These are phyloP conservation scores for Beauveria bassiana DNA, from an alignment of 2,329 filamentous ascomycete species.

Conservation along the genomic window DNA sequence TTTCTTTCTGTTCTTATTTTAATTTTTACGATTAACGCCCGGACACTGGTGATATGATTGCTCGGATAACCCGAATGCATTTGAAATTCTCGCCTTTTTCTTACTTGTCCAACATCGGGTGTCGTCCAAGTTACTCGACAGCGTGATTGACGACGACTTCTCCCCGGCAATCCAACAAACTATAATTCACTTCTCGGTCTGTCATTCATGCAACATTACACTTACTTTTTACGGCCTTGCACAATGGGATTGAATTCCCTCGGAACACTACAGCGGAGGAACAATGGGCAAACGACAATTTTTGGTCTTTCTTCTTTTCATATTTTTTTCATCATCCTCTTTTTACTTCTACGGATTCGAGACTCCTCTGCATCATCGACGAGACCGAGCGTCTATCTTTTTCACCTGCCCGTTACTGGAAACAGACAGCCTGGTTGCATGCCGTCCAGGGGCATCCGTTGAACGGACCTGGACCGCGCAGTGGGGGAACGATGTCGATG, in stretches of 20 bases:
- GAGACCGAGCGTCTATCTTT: constrained; percentile 7
- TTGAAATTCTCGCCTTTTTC: constrained; percentile 17
- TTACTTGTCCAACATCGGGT: constrained; percentile 10
- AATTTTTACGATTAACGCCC: constrained; percentile 29
- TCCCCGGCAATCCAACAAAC: constrained; percentile 17
- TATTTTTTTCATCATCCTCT: not conserved
- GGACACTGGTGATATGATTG: constrained; percentile 29
- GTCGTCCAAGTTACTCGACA: not conserved
- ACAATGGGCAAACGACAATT: not conserved
- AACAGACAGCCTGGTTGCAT: constrained; percentile 12
- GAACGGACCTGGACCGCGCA: constrained; percentile 9
- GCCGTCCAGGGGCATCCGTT: constrained; percentile 9
- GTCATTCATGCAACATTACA: constrained; percentile 24
- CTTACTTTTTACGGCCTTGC: constrained; percentile 11
- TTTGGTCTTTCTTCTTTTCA: not conserved
- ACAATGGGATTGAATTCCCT: constrained; percentile 3
- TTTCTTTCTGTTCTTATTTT: constrained; percentile 12
- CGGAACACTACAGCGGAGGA: constrained; percentile 6
- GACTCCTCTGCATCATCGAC: not conserved
- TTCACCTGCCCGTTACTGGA: constrained; percentile 10
- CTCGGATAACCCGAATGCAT: constrained; percentile 27
- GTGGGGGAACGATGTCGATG: constrained; percentile 3
- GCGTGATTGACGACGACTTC: not conserved
- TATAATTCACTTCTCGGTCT: constrained; percentile 34
- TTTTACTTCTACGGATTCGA: not conserved